Base-by-base conservation (phyloP, 78 protist species). In the Speleostelium caveatum region DNA sequence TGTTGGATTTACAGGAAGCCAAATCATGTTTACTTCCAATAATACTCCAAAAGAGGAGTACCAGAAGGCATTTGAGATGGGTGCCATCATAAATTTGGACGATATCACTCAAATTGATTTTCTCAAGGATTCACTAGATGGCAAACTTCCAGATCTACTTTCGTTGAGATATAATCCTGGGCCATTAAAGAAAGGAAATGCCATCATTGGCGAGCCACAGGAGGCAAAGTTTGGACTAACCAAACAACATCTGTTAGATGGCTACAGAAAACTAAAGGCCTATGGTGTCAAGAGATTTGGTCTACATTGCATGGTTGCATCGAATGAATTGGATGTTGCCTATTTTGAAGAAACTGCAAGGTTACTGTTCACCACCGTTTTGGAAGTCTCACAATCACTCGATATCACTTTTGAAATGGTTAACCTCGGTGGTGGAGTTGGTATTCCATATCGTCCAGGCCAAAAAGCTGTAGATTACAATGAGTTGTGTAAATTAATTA, bases 191-290 rank as follows among this genome's bases (percentile, higher is more conserved):
- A 36, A 14, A n/a, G 91, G 91, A 14, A 83, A 83, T 83, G 77
- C 41, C 8, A 69, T 83, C 63, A 83, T 83, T 30, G 91, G 91
- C 22, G 42, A 83, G n/a, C 91, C 91, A 67, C 66, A 83, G 41
- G 91, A 83, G 39, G 91, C 91, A 19, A 83, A 83, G n/a, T 83
- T 83, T 42, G 91, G 91, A 12, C 45, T 83, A 33, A 83, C 91
- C 8, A 33, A 63, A 14, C 66, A 67, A 16, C 71, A 69, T 28
- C 55, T 83, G 3, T 26, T 6, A 24, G 14, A 8, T 22, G 79
- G 75, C 5, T 83, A 83, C 38, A 30, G n/a, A 0, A 59, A 59
- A 45, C 61, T 63, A 4, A 67, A 83, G 55, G 72, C 33, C 10
- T 32, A 41, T 2, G 91, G 91, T 60, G 78, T 59, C 17, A 38